A percentile compares a stretch with the other conserved stretches of the same genome.
These are phyloP conservation scores for Ceratobasidium sp. DNA, from an alignment of 1,284 basidiomycete genomes.

Conservation along the genomic window DNA sequence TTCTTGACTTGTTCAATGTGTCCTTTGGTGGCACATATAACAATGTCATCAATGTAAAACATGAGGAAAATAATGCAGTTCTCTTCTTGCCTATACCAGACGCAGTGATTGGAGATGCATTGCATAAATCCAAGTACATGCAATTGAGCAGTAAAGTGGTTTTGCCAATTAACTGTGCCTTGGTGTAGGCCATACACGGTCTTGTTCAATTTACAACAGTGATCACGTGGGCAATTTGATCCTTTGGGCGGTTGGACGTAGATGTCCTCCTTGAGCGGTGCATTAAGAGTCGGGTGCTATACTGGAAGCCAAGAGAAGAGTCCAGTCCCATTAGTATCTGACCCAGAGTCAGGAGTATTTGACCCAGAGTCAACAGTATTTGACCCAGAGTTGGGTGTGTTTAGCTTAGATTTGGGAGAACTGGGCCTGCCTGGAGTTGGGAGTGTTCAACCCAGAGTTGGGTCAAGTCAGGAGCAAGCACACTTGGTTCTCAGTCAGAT, in stretches of 20 bases:
- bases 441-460: too few relatives aligned
- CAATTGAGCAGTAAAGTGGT: slow-evolving; percentile 52
- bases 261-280: slow-evolving; percentile 49
- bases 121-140: slow-evolving; percentile 12
- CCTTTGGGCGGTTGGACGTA: slow-evolving; percentile 39
- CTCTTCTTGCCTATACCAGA: slow-evolving; percentile 14
- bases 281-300: slow-evolving; percentile 47
- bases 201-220: slow-evolving; percentile 44
- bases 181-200: slow-evolving; percentile 59
- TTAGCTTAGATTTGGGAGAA: too few relatives aligned
- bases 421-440: too few relatives aligned
- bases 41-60: slow-evolving; percentile 15
- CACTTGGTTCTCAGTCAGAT: too few relatives aligned
- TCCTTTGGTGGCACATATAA: neutral
- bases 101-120: slow-evolving; percentile 4
- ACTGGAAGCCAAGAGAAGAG: too few relatives aligned
- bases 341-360: too few relatives aligned
- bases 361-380: too few relatives aligned
- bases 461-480: too few relatives aligned
- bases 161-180: slow-evolving; percentile 55
- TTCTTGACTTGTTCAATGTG: slow-evolving; percentile 26
- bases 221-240: neutral
- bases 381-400: too few relatives aligned
- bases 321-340: too few relatives aligned
- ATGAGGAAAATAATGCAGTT: neutral